phyloP scores from a whole-genome alignment of 495 filamentous ascomycete species.

The Darksidea phi region DNA sequence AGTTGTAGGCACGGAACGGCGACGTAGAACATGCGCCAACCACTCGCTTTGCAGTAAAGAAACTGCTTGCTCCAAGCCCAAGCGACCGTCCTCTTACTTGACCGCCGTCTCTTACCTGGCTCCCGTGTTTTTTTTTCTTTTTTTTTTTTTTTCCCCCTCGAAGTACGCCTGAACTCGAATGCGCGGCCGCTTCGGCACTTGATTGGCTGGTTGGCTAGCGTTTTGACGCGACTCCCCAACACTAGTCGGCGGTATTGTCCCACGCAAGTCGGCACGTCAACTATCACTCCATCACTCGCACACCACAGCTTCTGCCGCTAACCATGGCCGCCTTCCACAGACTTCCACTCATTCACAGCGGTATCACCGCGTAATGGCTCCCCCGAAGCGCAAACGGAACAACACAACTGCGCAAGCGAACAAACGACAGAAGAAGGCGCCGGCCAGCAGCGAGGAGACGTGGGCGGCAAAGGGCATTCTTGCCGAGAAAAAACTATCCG shows the following conservation, averaged over 20 bases:
- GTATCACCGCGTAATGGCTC: conserved; percentile 12
- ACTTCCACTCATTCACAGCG: neutral
- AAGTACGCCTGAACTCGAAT: neutral
- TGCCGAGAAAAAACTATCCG: neutral
- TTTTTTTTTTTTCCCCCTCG: too few species aligned
- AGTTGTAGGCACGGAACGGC: too few species aligned
- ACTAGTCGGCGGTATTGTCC: neutral
- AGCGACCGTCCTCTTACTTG: too few species aligned
- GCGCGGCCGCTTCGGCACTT: neutral
- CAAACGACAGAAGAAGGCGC: conserved; percentile 1
- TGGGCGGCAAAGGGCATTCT: neutral
- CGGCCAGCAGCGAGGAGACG: neutral
- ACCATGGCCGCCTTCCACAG: conserved; percentile 5
- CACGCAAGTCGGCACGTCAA: neutral
- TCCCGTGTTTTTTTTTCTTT: too few species aligned
- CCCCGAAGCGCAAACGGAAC: conserved; percentile 9
- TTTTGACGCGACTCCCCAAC: neutral
- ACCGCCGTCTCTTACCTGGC: too few species aligned
- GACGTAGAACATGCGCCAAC: too few species aligned
- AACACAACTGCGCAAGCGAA: neutral
- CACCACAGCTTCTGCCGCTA: neutral
- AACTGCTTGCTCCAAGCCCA: too few species aligned
- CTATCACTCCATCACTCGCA: neutral
- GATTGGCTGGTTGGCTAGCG: neutral
- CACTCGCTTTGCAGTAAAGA: too few species aligned